Evolutionary conservation across 805 yeast genomes (phyloP).

Genomic region (Danielia oregonensis): DNA sequence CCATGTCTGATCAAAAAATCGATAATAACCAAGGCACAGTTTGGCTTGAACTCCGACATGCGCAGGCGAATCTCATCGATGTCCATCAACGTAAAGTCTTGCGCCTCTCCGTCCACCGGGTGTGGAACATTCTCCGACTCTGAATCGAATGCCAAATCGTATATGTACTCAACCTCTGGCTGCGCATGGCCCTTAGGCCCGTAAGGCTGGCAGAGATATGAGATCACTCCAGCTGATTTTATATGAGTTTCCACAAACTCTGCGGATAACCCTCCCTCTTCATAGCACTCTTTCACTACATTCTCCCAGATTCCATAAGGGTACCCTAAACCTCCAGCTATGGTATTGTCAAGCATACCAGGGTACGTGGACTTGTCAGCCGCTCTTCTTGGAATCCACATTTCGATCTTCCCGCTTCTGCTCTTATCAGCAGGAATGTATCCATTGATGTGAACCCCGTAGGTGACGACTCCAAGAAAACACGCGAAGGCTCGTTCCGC

Average conservation of each 20-base stretch:
- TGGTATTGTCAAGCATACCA: constrained; percentile 84
- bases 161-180: constrained; percentile 84
- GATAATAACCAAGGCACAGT: constrained; percentile 73
- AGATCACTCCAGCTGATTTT: constrained; percentile 58
- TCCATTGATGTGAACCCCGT: constrained; percentile 88
- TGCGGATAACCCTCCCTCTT: constrained; percentile 78
- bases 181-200: constrained; percentile 57
- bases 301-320: constrained; percentile 77
- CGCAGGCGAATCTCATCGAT: constrained; percentile 52
- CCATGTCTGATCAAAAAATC: constrained; percentile 92
- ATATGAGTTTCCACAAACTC: constrained; percentile 46
- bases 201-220: constrained; percentile 50
- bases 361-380: constrained; percentile 83
- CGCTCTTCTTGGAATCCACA: constrained; percentile 88
- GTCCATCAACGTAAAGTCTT: constrained; percentile 61
- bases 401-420: constrained; percentile 38
- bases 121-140: constrained; percentile 42
- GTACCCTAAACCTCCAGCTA: constrained; percentile 91
- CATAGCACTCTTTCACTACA: constrained; percentile 77
- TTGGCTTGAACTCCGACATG: constrained; percentile 83
- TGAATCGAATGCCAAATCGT: constrained; percentile 59
- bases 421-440: constrained; percentile 49
- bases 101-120: constrained; percentile 57
- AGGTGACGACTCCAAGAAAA: constrained; percentile 79
- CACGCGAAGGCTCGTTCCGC: constrained; percentile 83